Evolutionary conservation across 441 rosid species (phyloP), one percentile per base, ranked within the genome.

Genomic region (Pelargonium fulgidum): DNA sequence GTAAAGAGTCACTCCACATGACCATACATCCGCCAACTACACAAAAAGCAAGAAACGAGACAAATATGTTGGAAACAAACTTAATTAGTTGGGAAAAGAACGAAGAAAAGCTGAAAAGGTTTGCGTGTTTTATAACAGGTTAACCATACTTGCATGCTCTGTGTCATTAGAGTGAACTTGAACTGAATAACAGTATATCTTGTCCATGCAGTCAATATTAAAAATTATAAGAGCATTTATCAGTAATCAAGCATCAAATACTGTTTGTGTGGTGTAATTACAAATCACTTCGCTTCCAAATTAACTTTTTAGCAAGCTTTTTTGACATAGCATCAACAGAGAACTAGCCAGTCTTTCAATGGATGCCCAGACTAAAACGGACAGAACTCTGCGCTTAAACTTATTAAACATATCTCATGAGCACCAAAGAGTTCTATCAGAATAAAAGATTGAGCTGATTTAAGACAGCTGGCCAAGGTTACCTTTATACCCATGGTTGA

Each of bases 21-120:
- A 92, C 98, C 98, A 92, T 24, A 92, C 96, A 85, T 92, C 98
- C 65, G 98, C 98, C 79, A 84, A 64, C 98, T 92, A 72, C 39
- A 6, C 20, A 14, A 14, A 59, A 79, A 22, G 13, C 4, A 61
- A 14, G 2, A 39, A 11, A 45, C 17, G 13, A 11, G n/a, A 58
- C n/a, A 73, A 64, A 26, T 9, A 29, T 52, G 59, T 14, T 14
- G 9, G 59, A 14, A 52, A 52, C 20, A 52, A 52, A 52, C 59
- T 16, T 14, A 52, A 52, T 4, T 5, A 50, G 14, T 12, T 11
- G 14, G 56, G 56, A 50, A 50, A 50, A n/a, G 56, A n/a, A 50
- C 6, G 56, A 13, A 48, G n/a, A 13, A 50, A 12, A 50, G 19
- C 17, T 50, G 7, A 52, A 52, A 14, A n/a, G 59, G 6, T 14